Evolutionary conservation across 129 eudicot genomes (phyloP).

Genomic region (Lactuca sativa): DNA sequence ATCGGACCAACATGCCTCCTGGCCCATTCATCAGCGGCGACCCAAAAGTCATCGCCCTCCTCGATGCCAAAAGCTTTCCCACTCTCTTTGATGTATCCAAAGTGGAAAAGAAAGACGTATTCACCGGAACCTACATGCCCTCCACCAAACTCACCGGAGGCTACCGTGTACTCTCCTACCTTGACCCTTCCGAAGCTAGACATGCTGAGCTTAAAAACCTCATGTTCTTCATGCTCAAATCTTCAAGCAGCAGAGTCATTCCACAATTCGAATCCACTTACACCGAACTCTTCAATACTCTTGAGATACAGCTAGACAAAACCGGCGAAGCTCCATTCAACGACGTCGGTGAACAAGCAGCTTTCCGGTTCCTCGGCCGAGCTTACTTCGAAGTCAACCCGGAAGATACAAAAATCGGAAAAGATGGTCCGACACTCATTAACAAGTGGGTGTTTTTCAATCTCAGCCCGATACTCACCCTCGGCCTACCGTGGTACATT

Average conservation of each 20-base stretch:
- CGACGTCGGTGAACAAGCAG: constrained; percentile 58
- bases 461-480: constrained; percentile 52
- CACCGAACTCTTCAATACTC: constrained; percentile 42
- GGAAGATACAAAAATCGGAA: constrained; percentile 50
- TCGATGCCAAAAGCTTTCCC: constrained; percentile 79
- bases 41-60: constrained; percentile 73
- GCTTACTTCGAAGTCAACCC: constrained; percentile 54
- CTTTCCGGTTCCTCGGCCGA: constrained; percentile 67
- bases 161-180: constrained; percentile 64
- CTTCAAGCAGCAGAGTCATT: constrained; percentile 48
- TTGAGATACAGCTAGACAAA: constrained; percentile 50
- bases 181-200: constrained; percentile 82
- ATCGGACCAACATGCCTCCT: constrained; percentile 86
- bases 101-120: constrained; percentile 80
- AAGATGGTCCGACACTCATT: constrained; percentile 52
- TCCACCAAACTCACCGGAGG: constrained; percentile 90
- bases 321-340: constrained; percentile 57
- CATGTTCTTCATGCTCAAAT: constrained; percentile 52
- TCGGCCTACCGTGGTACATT: constrained; percentile 54
- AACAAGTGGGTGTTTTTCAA: constrained; percentile 68
- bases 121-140: constrained; percentile 87
- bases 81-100: constrained; percentile 64
- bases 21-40: constrained; percentile 62
- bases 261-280: constrained; percentile 64
- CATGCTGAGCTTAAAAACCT: constrained; percentile 63